Percentiles rank a stretch among this genome's conserved stretches.
These are phyloP conservation scores for Magnusiomyces suaveolens DNA, from an alignment of 1,139 yeast genomes.

Conservation along the genomic window DNA sequence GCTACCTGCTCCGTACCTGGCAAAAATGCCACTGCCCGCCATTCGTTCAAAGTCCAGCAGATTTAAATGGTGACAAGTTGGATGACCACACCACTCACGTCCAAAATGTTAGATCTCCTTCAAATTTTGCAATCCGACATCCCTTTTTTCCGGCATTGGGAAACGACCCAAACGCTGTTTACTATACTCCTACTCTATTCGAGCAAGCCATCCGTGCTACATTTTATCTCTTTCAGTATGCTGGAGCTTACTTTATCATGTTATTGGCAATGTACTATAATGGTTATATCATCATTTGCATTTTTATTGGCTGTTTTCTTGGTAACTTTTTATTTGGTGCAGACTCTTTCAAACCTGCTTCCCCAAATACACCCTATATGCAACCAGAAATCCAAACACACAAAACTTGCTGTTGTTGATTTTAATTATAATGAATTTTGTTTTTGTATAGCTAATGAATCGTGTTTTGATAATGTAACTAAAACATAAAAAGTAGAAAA, in stretches of 20 bases:
- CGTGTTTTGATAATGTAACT: no score
- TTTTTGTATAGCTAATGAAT: no score
- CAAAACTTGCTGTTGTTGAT: slow-evolving; percentile 14
- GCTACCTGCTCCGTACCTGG: slow-evolving; percentile 31
- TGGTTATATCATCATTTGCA: slow-evolving; percentile 54
- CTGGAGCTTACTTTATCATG: slow-evolving; percentile 57
- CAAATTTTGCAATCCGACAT: neutral
- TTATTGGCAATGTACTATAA: slow-evolving; percentile 64
- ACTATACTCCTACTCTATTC: slow-evolving; percentile 31
- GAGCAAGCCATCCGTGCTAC: slow-evolving; percentile 44
- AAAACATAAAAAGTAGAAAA: no score
- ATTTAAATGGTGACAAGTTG: no score
- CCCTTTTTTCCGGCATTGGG: slow-evolving; percentile 2
- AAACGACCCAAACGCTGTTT: neutral
- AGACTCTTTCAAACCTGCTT: slow-evolving; percentile 18
- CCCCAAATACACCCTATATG: neutral
- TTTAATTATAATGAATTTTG: no score
- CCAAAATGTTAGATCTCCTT: neutral
- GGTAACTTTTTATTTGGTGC: slow-evolving; percentile 40
- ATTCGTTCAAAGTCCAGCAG: neutral
- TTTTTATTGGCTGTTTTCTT: slow-evolving; percentile 51
- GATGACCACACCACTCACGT: neutral
- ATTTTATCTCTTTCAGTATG: slow-evolving; percentile 50
- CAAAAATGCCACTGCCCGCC: neutral
- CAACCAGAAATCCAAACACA: slow-evolving; percentile 7